Conservation (phyloP, 495 filamentous ascomycete genomes). For the Penicillium turbatum region DNA sequence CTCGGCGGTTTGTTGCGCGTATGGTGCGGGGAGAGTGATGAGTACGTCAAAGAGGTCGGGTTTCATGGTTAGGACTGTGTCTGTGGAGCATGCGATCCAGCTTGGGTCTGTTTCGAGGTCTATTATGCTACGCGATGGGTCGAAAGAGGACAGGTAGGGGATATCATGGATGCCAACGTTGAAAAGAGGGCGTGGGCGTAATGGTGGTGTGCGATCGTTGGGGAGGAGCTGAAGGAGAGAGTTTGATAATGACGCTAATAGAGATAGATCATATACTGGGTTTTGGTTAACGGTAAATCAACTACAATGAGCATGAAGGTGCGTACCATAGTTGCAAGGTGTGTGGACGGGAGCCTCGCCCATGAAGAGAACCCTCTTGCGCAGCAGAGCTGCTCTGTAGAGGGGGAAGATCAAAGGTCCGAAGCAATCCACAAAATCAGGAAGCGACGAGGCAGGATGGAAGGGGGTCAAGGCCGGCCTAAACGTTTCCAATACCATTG, state of each 20-base stretch:
- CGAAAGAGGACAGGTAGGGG: slow-evolving; percentile 57
- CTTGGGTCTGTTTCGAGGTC: slow-evolving; percentile 53
- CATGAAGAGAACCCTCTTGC: slow-evolving; percentile 84
- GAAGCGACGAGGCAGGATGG: slow-evolving; percentile 82
- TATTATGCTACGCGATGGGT: slow-evolving; percentile 15
- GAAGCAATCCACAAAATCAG: slow-evolving; percentile 71
- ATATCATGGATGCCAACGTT: slow-evolving; percentile 92
- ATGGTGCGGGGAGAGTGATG: slow-evolving; percentile 66
- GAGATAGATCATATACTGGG: slow-evolving; percentile 87
- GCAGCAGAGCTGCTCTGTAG: slow-evolving; percentile 79
- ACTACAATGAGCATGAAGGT: neutral
- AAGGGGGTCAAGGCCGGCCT: slow-evolving; percentile 69
- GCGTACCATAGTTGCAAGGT: slow-evolving; percentile 81
- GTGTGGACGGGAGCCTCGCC: slow-evolving; percentile 77
- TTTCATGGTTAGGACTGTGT: slow-evolving; percentile 84
- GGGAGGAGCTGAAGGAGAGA: slow-evolving; percentile 59
- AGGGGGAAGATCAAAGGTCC: slow-evolving; percentile 89
- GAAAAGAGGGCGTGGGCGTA: slow-evolving; percentile 80
- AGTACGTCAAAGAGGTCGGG: slow-evolving; percentile 81
- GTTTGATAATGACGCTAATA: slow-evolving; percentile 73
- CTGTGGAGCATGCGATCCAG: slow-evolving; percentile 94
- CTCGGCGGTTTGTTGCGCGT: slow-evolving; percentile 52
- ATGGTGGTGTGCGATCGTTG: slow-evolving; percentile 37
- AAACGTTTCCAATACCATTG: slow-evolving; percentile 54
- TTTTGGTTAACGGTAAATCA: slow-evolving; percentile 8